Evolutionary conservation across 805 yeast genomes (phyloP).

Genomic region (Lipomyces chichibuensis): DNA sequence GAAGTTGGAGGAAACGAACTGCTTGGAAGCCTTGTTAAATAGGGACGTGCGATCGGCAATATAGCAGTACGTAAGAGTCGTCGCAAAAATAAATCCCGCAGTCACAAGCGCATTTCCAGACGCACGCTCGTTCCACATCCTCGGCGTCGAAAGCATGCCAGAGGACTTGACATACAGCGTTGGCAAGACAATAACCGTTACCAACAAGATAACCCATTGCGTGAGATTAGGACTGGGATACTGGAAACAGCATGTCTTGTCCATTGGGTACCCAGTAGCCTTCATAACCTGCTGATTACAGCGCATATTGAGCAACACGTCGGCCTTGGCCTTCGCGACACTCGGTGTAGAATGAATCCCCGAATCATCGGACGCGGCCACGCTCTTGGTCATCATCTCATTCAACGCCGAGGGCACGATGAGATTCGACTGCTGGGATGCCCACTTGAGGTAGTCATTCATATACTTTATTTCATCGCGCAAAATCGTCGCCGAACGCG

Average conservation of each 20-base stretch:
- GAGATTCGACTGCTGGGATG: conserved; percentile 27
- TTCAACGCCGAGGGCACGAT: conserved; percentile 34
- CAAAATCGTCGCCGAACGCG: conserved; percentile 29
- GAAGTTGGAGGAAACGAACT: conserved; percentile 30
- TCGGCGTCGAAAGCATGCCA: conserved; percentile 17
- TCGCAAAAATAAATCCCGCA: conserved; percentile 28
- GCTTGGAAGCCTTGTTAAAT: conserved; percentile 36
- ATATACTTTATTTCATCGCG: conserved; percentile 28
- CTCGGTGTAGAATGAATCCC: conserved; percentile 34
- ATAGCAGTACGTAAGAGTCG: conserved; percentile 34
- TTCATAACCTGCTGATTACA: conserved; percentile 35
- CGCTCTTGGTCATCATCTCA: conserved; percentile 27
- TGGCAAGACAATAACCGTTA: conserved; percentile 16
- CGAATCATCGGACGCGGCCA: conserved; percentile 21
- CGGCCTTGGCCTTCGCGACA: conserved; percentile 34
- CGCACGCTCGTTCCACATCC: conserved; percentile 19
- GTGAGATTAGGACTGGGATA: conserved; percentile 30
- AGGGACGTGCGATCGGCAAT: conserved; percentile 37
- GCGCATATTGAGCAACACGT: conserved; percentile 34
- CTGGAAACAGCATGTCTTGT: conserved; percentile 36
- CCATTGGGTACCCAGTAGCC: conserved; percentile 32
- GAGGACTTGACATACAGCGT: conserved; percentile 21
- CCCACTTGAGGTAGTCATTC: conserved; percentile 32
- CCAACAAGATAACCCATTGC: conserved; percentile 21
- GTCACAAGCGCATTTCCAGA: conserved; percentile 21